Conservation (phyloP, 2,329 filamentous ascomycete species). For the Diaporthe helianthi region DNA sequence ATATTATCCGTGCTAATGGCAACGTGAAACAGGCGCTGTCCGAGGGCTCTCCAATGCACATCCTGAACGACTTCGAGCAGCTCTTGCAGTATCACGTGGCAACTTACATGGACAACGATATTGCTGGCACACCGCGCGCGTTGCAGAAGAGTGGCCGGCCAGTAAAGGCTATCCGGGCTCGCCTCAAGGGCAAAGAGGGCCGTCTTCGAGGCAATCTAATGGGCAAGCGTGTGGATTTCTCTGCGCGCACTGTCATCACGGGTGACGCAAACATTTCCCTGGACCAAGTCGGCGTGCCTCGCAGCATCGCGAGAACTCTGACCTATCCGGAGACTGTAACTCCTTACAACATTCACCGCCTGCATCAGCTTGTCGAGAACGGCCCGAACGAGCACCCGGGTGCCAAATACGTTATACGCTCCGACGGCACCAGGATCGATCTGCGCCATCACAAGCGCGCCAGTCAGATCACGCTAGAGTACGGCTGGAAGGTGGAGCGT, state of each 20-base stretch:
- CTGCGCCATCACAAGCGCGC: slow-evolving; percentile 90
- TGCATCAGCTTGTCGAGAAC: slow-evolving; percentile 88
- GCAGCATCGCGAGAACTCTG: slow-evolving; percentile 88
- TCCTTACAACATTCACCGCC: slow-evolving; percentile 93
- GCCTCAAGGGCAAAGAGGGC: slow-evolving; percentile 98
- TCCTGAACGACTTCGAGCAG: slow-evolving; percentile 88
- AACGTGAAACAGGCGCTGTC: slow-evolving; percentile 91
- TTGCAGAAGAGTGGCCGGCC: slow-evolving; percentile 97
- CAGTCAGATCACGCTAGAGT: slow-evolving; percentile 85
- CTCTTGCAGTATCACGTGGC: slow-evolving; percentile 97
- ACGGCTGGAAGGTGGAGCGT: slow-evolving; percentile 98
- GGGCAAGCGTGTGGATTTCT: slow-evolving; percentile 99
- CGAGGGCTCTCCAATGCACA: slow-evolving; percentile 90
- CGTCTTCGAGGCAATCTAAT: slow-evolving; percentile 98
- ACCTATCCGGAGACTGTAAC: slow-evolving; percentile 98
- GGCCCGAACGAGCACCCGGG: slow-evolving; percentile 95
- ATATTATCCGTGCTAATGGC: slow-evolving; percentile 97
- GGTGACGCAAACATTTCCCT: slow-evolving; percentile 96
- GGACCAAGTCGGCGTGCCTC: slow-evolving; percentile 95
- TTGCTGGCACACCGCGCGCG: slow-evolving; percentile 91
- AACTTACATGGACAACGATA: slow-evolving; percentile 99
- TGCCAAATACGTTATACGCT: slow-evolving; percentile 94
- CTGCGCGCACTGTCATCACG: slow-evolving; percentile 98
- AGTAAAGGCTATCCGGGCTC: slow-evolving; percentile 94
- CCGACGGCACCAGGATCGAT: slow-evolving; percentile 93